Evolutionary conservation across 1,284 basidiomycete genomes (phyloP).

Genomic region (Waitea zeae): DNA sequence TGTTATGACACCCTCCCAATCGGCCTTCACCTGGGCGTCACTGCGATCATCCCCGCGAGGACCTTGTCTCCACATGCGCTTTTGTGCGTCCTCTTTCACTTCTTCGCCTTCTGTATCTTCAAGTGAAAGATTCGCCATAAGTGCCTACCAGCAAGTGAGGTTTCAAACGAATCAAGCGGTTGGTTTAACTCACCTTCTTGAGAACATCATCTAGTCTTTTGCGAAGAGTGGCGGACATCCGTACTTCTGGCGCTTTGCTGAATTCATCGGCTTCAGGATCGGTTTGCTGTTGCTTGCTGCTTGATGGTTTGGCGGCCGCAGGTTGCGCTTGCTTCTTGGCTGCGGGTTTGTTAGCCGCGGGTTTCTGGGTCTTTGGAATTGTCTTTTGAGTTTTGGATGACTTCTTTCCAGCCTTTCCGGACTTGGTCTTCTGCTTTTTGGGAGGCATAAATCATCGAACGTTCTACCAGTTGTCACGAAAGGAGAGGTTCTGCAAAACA

Average conservation of each 20-base stretch:
- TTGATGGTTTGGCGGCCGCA: constrained; percentile 26
- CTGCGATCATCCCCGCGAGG: constrained; percentile 8
- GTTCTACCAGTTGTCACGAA: too few relatives aligned
- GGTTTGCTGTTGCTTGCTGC: neutral
- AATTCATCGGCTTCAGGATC: constrained; percentile 22
- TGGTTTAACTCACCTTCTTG: constrained; percentile 51
- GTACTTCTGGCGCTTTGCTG: constrained; percentile 63
- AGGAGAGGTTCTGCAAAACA: too few relatives aligned
- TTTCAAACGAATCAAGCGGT: neutral
- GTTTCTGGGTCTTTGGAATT: constrained; percentile 4
- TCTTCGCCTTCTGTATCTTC: constrained; percentile 3
- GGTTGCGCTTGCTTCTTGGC: constrained; percentile 34
- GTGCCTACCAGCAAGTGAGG: constrained; percentile 1
- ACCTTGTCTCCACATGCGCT: constrained; percentile 6
- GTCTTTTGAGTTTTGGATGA: constrained; percentile 39
- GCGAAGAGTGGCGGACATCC: constrained; percentile 63
- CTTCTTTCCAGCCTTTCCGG: constrained; percentile 77
- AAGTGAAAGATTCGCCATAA: constrained; percentile 26
- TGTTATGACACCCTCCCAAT: constrained; percentile 31
- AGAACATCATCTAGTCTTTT: constrained; percentile 73
- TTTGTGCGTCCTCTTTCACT: constrained; percentile 5
- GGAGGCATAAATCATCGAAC: constrained; percentile 58
- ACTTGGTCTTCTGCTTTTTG: constrained; percentile 62
- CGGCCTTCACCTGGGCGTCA: constrained; percentile 29
- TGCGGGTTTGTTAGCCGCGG: too few relatives aligned